phyloP scores from a whole-genome alignment of 345 rosid species.

The Dovyalis caffra region DNA sequence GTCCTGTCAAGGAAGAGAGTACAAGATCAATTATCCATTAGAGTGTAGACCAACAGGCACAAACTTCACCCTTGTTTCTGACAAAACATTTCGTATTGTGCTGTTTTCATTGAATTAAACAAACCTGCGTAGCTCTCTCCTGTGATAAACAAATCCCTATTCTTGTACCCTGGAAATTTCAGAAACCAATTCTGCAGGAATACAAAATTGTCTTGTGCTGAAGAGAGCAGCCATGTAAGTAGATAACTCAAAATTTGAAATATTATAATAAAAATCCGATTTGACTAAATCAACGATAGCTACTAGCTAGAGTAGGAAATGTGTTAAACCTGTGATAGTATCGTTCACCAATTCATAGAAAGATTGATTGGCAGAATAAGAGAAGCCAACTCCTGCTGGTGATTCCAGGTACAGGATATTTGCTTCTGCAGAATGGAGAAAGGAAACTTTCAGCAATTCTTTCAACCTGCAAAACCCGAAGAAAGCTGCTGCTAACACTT shows the following conservation, averaged over 20 bases:
- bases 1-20: conserved; percentile 11
- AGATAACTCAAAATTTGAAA: too few relatives aligned
- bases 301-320: not conserved
- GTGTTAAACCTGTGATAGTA: conserved; percentile 18
- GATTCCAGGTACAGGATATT: too few relatives aligned
- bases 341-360: conserved; percentile 19
- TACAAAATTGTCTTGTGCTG: too few relatives aligned
- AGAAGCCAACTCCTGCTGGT: too few relatives aligned
- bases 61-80: too few relatives aligned
- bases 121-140: conserved; percentile 27
- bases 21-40: too few relatives aligned
- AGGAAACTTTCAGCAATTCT: not conserved
- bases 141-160: conserved; percentile 14
- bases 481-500: too few relatives aligned
- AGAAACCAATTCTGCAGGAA: conserved; percentile 21
- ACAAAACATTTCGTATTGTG: too few relatives aligned
- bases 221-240: too few relatives aligned
- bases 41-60: too few relatives aligned
- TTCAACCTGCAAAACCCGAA: not conserved
- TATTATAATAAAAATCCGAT: not conserved
- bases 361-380: too few relatives aligned
- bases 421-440: conserved; percentile 5
- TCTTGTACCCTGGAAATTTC: conserved; percentile 24
- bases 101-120: too few relatives aligned
- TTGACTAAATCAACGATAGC: not conserved